Percentiles rank a stretch among this genome's conserved stretches.
phyloP scores from a whole-genome alignment of 805 yeast genomes.

The Ogataea pignaliae region DNA sequence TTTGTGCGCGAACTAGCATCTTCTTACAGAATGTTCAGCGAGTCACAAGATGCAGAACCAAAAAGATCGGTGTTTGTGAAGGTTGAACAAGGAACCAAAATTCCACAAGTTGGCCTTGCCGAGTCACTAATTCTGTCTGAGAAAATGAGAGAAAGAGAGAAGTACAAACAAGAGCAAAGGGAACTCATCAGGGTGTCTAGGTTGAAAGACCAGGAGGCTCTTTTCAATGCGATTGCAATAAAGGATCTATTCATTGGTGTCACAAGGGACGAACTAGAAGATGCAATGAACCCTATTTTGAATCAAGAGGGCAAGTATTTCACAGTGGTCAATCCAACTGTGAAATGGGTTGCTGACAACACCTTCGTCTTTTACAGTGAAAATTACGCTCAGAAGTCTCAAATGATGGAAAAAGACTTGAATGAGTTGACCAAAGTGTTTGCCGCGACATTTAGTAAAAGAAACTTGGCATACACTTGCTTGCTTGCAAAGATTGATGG shows the following conservation, averaged over 20 bases:
- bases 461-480: constrained; percentile 47
- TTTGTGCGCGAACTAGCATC: constrained; percentile 68
- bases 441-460: constrained; percentile 30
- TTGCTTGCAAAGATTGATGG: constrained; percentile 40
- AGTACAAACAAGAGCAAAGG: constrained; percentile 24
- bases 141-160: constrained; percentile 26
- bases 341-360: constrained; percentile 40
- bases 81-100: constrained; percentile 24
- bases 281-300: constrained; percentile 22
- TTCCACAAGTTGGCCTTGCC: constrained; percentile 44
- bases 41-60: constrained; percentile 82
- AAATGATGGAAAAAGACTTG: constrained; percentile 40
- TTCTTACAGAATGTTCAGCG: constrained; percentile 54
- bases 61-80: constrained; percentile 64
- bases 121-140: constrained; percentile 37
- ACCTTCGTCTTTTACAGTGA: constrained; percentile 39
- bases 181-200: constrained; percentile 22
- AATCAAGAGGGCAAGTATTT: background rate
- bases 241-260: constrained; percentile 51
- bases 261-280: constrained; percentile 40
- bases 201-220: constrained; percentile 16
- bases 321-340: constrained; percentile 16
- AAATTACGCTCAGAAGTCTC: constrained; percentile 30
- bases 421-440: constrained; percentile 35
- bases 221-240: constrained; percentile 52